phyloP scores from a whole-genome alignment of 1,139 yeast species.

The Debaryomyces udenii region DNA sequence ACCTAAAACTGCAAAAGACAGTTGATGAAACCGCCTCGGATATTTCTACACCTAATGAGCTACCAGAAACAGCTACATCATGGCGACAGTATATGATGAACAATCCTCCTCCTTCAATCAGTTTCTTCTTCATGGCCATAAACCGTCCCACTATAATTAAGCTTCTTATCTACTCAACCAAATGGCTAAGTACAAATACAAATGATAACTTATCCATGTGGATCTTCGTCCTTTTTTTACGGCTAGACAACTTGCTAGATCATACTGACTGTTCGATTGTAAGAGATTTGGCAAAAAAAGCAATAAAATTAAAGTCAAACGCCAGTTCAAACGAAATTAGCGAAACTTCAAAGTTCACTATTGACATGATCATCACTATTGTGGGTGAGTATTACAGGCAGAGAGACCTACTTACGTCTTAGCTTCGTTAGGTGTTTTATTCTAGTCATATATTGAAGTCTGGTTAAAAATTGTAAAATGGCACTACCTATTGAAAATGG shows the following conservation, averaged over 20 bases:
- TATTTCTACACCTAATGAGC: background rate
- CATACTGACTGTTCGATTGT: conserved; percentile 38
- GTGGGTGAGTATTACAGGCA: conserved; percentile 44
- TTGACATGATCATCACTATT: conserved; percentile 35
- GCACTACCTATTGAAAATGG: conserved; percentile 7
- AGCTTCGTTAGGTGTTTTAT: background rate
- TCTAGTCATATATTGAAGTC: background rate
- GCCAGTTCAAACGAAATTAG: conserved; percentile 11
- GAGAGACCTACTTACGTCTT: conserved; percentile 26
- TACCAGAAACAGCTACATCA: conserved; percentile 31
- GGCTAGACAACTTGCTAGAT: conserved; percentile 39
- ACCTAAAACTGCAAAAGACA: background rate
- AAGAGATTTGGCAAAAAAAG: conserved; percentile 45
- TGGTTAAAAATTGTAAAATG: background rate
- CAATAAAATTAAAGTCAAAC: conserved; percentile 20
- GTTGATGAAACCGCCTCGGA: background rate
- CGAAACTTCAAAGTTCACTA: conserved; percentile 27
- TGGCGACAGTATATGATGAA: conserved; percentile 38
- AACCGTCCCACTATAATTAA: conserved; percentile 40
- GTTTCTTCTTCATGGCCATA: conserved; percentile 22
- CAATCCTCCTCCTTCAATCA: conserved; percentile 32
- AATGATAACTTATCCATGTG: conserved; percentile 37
- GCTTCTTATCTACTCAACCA: conserved; percentile 38
- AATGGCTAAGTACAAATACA: conserved; percentile 40
- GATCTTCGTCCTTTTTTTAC: conserved; percentile 40